A percentile compares a stretch with the other conserved stretches of the same genome.
Conservation (phyloP, 2,329 filamentous ascomycete genomes). For the Calonectria pseudoturangicola region DNA sequence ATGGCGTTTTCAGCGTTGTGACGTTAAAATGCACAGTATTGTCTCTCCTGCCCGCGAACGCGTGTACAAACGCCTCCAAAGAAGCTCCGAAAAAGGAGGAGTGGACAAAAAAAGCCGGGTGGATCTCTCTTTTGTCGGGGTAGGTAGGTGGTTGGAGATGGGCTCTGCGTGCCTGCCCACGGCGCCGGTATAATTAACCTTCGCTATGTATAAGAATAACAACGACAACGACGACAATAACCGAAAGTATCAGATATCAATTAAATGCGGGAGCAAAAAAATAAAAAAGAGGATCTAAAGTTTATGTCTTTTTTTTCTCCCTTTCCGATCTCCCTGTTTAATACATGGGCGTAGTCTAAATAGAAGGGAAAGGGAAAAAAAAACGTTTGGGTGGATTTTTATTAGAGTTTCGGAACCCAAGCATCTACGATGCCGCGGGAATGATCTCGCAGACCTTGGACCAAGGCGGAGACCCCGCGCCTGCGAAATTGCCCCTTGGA, state of each 20-base stretch:
- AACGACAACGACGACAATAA: neutral
- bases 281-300: neutral
- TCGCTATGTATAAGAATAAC: neutral
- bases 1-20: conserved; percentile 34
- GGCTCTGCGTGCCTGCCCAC: too few species aligned
- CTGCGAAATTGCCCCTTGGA: conserved; percentile 32
- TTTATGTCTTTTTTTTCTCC: neutral
- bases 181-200: neutral
- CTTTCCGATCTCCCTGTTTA: neutral
- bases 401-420: conserved; percentile 10
- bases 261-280: neutral
- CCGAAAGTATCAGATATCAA: neutral
- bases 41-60: neutral
- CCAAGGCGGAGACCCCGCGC: conserved; percentile 37
- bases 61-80: neutral
- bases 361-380: neutral
- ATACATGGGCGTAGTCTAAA: neutral
- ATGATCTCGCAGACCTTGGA: conserved; percentile 27
- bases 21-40: conserved; percentile 24
- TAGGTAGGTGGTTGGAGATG: neutral
- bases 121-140: neutral
- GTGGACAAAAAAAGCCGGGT: conserved; percentile 27
- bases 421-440: conserved; percentile 36
- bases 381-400: neutral
- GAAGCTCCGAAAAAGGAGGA: neutral